These are phyloP conservation scores for Fusarium austroafricanum DNA, from an alignment of 2,329 filamentous ascomycete genomes.

Conservation along the genomic window DNA sequence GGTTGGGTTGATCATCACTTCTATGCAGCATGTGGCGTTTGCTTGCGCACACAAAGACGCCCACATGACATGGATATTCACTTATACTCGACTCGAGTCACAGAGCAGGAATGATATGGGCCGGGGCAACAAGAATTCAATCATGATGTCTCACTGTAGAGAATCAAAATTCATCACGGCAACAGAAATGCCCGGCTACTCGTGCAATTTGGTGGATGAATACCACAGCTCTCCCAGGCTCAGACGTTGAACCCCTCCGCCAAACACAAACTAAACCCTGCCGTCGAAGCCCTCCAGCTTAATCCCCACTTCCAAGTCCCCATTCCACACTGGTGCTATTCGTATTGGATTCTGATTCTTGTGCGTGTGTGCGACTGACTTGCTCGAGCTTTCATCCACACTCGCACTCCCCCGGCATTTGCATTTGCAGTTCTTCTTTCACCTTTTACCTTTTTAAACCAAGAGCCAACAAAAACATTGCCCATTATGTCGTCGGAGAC, in stretches of 20 bases:
- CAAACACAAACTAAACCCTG: slow-evolving; percentile 35
- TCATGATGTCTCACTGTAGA: background rate
- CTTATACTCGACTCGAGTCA: background rate
- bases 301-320: slow-evolving; percentile 39
- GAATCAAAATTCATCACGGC: background rate
- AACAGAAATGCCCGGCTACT: background rate
- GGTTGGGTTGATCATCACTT: background rate
- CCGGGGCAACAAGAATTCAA: slow-evolving; percentile 20
- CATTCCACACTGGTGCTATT: slow-evolving; percentile 37
- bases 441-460: slow-evolving; percentile 34
- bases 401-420: slow-evolving; percentile 24
- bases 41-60: slow-evolving; percentile 35
- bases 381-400: slow-evolving; percentile 42
- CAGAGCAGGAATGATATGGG: slow-evolving; percentile 1
- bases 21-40: slow-evolving; percentile 28
- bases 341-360: slow-evolving; percentile 24
- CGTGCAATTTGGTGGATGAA: background rate
- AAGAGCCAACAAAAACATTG: slow-evolving; percentile 38
- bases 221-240: background rate
- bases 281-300: slow-evolving; percentile 42
- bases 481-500: slow-evolving; percentile 60
- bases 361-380: slow-evolving; percentile 40
- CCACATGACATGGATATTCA: slow-evolving; percentile 34
- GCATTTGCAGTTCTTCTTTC: slow-evolving; percentile 39
- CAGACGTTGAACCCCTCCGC: slow-evolving; percentile 21